Conservation (phyloP, 352 stramenopile genomes). For the Pythium diclinum region DNA sequence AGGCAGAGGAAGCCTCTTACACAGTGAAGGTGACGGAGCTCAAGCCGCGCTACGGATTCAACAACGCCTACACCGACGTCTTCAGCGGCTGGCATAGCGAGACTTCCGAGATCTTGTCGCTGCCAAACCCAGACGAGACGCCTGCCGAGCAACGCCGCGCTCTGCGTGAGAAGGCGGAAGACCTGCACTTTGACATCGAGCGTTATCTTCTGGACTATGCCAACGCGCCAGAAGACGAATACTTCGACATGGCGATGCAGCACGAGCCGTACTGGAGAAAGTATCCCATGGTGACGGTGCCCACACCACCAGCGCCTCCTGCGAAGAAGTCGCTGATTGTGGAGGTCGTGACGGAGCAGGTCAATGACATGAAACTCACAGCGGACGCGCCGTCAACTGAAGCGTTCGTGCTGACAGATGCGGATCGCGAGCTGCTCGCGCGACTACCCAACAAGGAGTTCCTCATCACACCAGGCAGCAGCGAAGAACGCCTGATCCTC, state of each 20-base stretch:
- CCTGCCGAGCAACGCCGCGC: constrained; percentile 60
- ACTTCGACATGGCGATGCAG: constrained; percentile 89
- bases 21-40: constrained; percentile 45
- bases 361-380: constrained; percentile 6
- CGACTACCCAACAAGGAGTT: constrained; percentile 80
- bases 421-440: constrained; percentile 72
- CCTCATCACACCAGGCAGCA: constrained; percentile 51
- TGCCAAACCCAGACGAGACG: constrained; percentile 86
- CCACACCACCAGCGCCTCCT: not conserved
- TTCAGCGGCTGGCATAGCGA: constrained; percentile 91
- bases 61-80: constrained; percentile 91
- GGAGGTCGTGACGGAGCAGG: constrained; percentile 30
- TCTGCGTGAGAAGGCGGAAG: constrained; percentile 85
- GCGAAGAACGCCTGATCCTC: constrained; percentile 61
- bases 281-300: constrained; percentile 29
- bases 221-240: constrained; percentile 90
- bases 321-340: constrained; percentile 32
- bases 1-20: constrained; percentile 23
- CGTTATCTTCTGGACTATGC: constrained; percentile 95
- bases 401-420: constrained; percentile 40
- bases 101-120: constrained; percentile 91
- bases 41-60: constrained; percentile 92
- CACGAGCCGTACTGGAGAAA: constrained; percentile 90
- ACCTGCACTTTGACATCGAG: constrained; percentile 93
- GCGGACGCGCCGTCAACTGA: not conserved